These are phyloP conservation scores for Coemansia sp. DNA, from an alignment of 192 early-diverging fungal species.

Conservation along the genomic window DNA sequence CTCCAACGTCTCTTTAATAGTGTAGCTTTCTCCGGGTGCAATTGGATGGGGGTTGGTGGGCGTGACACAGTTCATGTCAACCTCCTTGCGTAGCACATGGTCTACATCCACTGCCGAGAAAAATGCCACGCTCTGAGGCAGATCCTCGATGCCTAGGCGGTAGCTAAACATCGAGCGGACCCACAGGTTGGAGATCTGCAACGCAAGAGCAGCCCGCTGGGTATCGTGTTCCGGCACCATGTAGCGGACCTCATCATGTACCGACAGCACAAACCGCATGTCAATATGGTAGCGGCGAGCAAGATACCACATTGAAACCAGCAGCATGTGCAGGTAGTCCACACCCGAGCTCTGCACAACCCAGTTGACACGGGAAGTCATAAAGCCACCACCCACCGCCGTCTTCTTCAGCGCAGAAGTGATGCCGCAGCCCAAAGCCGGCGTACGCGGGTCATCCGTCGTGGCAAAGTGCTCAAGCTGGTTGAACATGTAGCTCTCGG, in stretches of 20 bases:
- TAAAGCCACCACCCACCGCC: conserved; percentile 55
- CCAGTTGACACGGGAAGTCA: conserved; percentile 93
- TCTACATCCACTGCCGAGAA: conserved; percentile 95
- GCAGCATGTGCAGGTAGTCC: conserved; percentile 89
- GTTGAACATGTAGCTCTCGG: conserved; percentile 95
- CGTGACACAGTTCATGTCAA: conserved; percentile 78
- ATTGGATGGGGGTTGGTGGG: conserved; percentile 64
- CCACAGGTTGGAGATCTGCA: conserved; percentile 93
- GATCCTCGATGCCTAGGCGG: conserved; percentile 74
- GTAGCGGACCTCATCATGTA: conserved; percentile 94
- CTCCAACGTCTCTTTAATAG: conserved; percentile 17
- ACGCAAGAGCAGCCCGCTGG: conserved; percentile 67
- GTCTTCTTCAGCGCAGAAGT: conserved; percentile 73
- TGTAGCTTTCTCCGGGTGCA: conserved; percentile 45
- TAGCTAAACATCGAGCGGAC: conserved; percentile 81
- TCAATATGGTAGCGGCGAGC: conserved; percentile 69
- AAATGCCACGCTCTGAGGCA: conserved; percentile 87
- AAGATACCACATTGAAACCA: conserved; percentile 83
- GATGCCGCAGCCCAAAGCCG: conserved; percentile 80
- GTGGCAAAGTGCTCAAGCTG: conserved; percentile 75
- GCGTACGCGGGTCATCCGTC: conserved; percentile 68
- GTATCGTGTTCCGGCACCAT: conserved; percentile 72
- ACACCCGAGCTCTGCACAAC: conserved; percentile 97
- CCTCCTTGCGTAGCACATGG: conserved; percentile 86
- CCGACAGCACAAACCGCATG: conserved; percentile 80